These are phyloP conservation scores for Capsicum pubescens DNA, from an alignment of 257 asterid genomes.

Conservation along the genomic window DNA sequence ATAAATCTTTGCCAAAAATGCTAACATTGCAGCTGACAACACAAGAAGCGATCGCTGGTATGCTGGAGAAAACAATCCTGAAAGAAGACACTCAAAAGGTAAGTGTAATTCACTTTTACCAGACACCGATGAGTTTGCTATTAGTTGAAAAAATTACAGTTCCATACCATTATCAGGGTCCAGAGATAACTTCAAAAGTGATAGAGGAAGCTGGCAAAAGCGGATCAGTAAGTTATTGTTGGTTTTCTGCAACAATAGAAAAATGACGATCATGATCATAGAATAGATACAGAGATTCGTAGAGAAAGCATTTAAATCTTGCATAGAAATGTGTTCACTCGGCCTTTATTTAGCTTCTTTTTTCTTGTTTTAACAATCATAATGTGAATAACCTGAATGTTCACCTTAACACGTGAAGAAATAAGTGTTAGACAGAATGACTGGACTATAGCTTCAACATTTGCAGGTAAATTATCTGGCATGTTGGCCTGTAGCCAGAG, in stretches of 20 bases:
- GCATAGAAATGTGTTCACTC: background rate
- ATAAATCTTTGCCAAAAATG: slow-evolving; percentile 77
- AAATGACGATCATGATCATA: slow-evolving; percentile 28
- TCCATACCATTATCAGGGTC: slow-evolving; percentile 62
- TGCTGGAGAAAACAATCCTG: slow-evolving; percentile 72
- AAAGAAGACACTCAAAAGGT: slow-evolving; percentile 32
- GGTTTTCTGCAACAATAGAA: slow-evolving; percentile 59
- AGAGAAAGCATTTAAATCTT: background rate
- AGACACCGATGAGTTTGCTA: slow-evolving; percentile 6
- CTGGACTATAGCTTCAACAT: slow-evolving; percentile 92
- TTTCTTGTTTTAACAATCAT: background rate
- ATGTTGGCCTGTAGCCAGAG: slow-evolving; percentile 85
- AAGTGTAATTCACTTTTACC: slow-evolving; percentile 2
- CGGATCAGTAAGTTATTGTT: slow-evolving; percentile 55
- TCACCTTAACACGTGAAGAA: slow-evolving; percentile 73
- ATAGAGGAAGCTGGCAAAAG: slow-evolving; percentile 83
- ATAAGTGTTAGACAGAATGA: slow-evolving; percentile 80
- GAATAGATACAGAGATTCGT: slow-evolving; percentile 18
- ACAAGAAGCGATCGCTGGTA: slow-evolving; percentile 79
- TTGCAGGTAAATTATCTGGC: slow-evolving; percentile 82
- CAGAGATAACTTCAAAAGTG: slow-evolving; percentile 74
- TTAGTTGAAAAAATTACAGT: slow-evolving; percentile 21
- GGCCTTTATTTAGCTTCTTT: background rate
- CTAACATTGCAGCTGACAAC: slow-evolving; percentile 72
- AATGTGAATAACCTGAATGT: slow-evolving; percentile 19